Base-by-base conservation (phyloP, 345 rosid genomes). In the Bruguiera parviflora region DNA sequence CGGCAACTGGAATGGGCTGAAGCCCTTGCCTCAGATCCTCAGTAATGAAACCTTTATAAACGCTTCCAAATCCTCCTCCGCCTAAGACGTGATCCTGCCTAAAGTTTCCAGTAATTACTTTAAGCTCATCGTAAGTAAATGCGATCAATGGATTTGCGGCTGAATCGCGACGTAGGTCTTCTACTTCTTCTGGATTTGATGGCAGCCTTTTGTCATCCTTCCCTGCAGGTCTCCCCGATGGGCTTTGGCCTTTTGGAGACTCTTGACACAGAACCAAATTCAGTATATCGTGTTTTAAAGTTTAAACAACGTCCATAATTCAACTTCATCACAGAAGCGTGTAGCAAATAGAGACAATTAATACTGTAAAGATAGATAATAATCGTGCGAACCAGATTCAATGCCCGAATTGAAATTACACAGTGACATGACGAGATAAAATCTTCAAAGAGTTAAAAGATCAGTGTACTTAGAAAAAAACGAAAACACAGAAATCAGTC, bases 41-140 rank as follows among this genome's bases (percentile, higher is more conserved):
- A 19, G 79, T 56, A 7, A 94, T 84, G 59, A 88, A 84, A 13
- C 98, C 98, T 81, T 94, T 89, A 74, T 88, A 95, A 64, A 95
- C 99, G 61, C 88, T 80, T 61, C 99, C 99, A 63, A 95, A 95
- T 9, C 99, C 99, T 15, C 99, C 99, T 35, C 99, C 97, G 33
- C 99, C 99, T 77, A 95, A 79, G n/a, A 95, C 86, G 4, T 85
- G 70, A 75, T 94, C 99, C 74, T 86, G 96, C 86, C 99, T 83
- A 71, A 95, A 95, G 76, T 92, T 89, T 5, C 69, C 82, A 1
- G 99, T 95, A 49, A 95, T 88, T 63, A 69, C 74, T 78, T 77
- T 88, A 51, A 95, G 83, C 68, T 95, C 99, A 27, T 85, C 88
- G 57, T 77, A 91, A 4, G 93, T 82, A 80, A 92, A 95, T 4